These are phyloP conservation scores for Kregervanrija fluxuum DNA, from an alignment of 805 yeast species.

Conservation along the genomic window DNA sequence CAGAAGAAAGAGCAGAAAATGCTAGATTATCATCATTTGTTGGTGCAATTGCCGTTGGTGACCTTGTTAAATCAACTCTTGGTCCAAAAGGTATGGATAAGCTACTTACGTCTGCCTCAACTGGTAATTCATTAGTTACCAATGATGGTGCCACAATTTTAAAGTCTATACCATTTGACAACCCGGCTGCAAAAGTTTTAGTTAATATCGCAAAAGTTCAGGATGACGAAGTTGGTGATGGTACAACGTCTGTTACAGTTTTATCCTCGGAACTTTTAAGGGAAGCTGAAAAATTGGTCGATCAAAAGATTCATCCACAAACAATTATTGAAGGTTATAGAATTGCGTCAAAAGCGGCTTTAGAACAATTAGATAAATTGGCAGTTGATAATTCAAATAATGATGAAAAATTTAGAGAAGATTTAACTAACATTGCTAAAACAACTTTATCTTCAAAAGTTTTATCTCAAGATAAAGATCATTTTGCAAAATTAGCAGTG, in stretches of 20 bases:
- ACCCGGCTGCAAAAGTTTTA: conserved; percentile 94
- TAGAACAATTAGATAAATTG: conserved; percentile 64
- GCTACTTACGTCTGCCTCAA: conserved; percentile 76
- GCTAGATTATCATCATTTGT: conserved; percentile 97
- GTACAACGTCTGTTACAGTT: conserved; percentile 94
- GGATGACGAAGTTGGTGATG: conserved; percentile 98
- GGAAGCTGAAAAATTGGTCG: conserved; percentile 90
- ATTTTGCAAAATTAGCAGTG: conserved; percentile 85
- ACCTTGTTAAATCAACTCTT: conserved; percentile 83
- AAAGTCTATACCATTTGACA: conserved; percentile 88
- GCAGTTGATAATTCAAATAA: conserved; percentile 69
- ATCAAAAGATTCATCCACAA: conserved; percentile 93
- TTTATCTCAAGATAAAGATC: conserved; percentile 87
- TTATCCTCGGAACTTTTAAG: conserved; percentile 84
- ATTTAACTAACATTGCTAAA: conserved; percentile 79
- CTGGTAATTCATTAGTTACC: conserved; percentile 75
- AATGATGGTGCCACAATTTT: conserved; percentile 98
- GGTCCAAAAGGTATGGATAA: conserved; percentile 99
- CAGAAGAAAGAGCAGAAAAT: conserved; percentile 96
- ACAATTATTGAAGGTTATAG: conserved; percentile 95
- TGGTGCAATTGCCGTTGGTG: conserved; percentile 99
- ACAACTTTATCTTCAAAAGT: conserved; percentile 93
- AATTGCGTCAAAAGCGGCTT: conserved; percentile 80
- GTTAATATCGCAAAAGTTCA: conserved; percentile 95
- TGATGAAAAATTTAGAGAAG: conserved; percentile 57